Evolutionary conservation across 2,329 filamentous ascomycete genomes (phyloP).

Genomic region (Fusarium setosum): DNA sequence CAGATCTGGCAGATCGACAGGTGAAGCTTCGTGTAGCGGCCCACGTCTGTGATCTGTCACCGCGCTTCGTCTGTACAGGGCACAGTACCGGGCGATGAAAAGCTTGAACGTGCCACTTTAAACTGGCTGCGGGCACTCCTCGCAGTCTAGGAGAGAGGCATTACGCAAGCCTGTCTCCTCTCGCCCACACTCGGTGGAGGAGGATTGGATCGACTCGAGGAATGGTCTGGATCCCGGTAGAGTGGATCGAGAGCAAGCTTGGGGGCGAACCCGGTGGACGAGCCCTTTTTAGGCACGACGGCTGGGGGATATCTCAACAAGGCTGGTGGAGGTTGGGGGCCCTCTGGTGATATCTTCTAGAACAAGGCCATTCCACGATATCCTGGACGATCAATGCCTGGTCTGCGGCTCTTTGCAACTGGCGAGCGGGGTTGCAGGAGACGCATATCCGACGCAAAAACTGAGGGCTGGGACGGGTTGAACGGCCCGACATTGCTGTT

Average conservation of each 20-base stretch:
- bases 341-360: conserved; percentile 24
- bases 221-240: conserved; percentile 38
- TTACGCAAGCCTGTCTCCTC: conserved; percentile 39
- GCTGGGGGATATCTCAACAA: conserved; percentile 27
- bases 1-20: conserved; percentile 26
- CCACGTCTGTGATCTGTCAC: conserved; percentile 1
- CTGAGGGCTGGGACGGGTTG: conserved; percentile 12
- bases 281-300: conserved; percentile 27
- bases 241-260: conserved; percentile 19
- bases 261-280: conserved; percentile 12
- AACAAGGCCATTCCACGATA: conserved; percentile 6
- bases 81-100: neutral
- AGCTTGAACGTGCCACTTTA: conserved; percentile 10
- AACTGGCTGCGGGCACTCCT: conserved; percentile 8
- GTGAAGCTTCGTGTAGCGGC: conserved; percentile 2
- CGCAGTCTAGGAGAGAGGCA: no score
- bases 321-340: conserved; percentile 33
- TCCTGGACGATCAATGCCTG: conserved; percentile 25
- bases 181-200: conserved; percentile 12
- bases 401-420: conserved; percentile 23
- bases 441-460: neutral
- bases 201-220: conserved; percentile 25
- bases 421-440: conserved; percentile 13
- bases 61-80: neutral
- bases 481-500: conserved; percentile 29